These are phyloP conservation scores for Lippia alba DNA, from an alignment of 305 asterid genomes.

Conservation along the genomic window DNA sequence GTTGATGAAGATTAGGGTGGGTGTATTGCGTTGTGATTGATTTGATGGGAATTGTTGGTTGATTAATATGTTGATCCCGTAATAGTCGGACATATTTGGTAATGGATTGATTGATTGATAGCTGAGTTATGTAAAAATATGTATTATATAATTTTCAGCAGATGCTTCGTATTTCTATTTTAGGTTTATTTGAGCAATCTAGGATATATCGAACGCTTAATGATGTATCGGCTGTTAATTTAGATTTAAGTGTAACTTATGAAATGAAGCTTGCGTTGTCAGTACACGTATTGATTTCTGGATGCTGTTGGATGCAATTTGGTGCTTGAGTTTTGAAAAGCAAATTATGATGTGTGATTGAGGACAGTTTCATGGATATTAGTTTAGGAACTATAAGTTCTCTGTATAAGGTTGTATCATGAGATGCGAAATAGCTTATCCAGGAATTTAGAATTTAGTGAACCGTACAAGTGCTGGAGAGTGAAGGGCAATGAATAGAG, in stretches of 20 bases:
- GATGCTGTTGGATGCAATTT: conserved; percentile 18
- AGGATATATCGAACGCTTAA: conserved; percentile 19
- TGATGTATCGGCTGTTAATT: conserved; percentile 20
- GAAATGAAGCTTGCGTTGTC: conserved; percentile 20
- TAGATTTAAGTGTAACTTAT: conserved; percentile 13
- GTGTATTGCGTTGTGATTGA: conserved; percentile 28
- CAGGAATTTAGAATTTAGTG: no score
- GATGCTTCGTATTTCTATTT: conserved; percentile 19
- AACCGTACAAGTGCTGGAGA: not conserved
- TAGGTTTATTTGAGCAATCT: conserved; percentile 23
- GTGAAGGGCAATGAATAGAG: not conserved
- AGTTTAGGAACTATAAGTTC: not conserved
- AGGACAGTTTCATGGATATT: conserved; percentile 8
- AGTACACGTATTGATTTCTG: conserved; percentile 16
- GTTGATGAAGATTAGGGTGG: conserved; percentile 24
- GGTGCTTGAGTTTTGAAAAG: conserved; percentile 14
- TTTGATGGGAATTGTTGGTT: conserved; percentile 24
- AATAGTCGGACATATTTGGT: conserved; percentile 17
- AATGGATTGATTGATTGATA: conserved; percentile 17
- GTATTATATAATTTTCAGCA: not conserved
- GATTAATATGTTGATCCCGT: conserved; percentile 14
- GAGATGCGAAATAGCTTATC: not conserved
- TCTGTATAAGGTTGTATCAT: not conserved
- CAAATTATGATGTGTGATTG: not conserved
- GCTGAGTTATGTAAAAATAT: conserved; percentile 8